phyloP scores from a whole-genome alignment of 371 early-diverging fungal species.

The Mucor sp. region DNA sequence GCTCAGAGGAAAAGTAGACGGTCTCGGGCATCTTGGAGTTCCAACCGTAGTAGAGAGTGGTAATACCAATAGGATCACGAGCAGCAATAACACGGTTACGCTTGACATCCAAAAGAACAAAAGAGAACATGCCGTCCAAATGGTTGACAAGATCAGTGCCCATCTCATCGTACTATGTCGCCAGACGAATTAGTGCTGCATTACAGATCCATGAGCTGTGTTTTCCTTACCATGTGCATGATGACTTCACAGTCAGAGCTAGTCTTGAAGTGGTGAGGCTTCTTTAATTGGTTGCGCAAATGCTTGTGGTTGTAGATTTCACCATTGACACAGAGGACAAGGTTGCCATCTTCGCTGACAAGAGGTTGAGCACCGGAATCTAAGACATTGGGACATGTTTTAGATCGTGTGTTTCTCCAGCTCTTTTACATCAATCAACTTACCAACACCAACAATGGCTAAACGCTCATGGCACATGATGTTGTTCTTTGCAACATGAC shows the following conservation, averaged over 20 bases:
- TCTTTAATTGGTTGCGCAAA: constrained; percentile 76
- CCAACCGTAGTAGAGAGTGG: constrained; percentile 95
- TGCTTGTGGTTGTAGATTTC: constrained; percentile 98
- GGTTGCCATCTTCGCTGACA: constrained; percentile 81
- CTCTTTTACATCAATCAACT: constrained; percentile 18
- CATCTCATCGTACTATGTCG: constrained; percentile 79
- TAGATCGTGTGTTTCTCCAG: background rate
- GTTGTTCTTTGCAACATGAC: constrained; percentile 74
- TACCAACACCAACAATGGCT: constrained; percentile 96
- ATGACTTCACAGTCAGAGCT: constrained; percentile 97
- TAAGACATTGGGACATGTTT: background rate
- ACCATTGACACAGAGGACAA: constrained; percentile 92
- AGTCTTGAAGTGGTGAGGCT: constrained; percentile 79
- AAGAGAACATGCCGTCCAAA: constrained; percentile 96
- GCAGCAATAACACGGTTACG: constrained; percentile 85
- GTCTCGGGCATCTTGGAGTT: constrained; percentile 80
- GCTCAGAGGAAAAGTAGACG: constrained; percentile 91
- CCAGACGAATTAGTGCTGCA: background rate
- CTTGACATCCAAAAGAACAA: constrained; percentile 87
- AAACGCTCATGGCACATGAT: constrained; percentile 95
- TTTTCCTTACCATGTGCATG: constrained; percentile 78
- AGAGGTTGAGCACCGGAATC: constrained; percentile 72
- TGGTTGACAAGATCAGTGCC: constrained; percentile 77
- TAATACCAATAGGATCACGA: constrained; percentile 97
- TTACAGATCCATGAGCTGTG: background rate